These are phyloP conservation scores for Graphiopsis chlorocephala DNA, from an alignment of 2,329 filamentous ascomycete genomes.

Conservation along the genomic window DNA sequence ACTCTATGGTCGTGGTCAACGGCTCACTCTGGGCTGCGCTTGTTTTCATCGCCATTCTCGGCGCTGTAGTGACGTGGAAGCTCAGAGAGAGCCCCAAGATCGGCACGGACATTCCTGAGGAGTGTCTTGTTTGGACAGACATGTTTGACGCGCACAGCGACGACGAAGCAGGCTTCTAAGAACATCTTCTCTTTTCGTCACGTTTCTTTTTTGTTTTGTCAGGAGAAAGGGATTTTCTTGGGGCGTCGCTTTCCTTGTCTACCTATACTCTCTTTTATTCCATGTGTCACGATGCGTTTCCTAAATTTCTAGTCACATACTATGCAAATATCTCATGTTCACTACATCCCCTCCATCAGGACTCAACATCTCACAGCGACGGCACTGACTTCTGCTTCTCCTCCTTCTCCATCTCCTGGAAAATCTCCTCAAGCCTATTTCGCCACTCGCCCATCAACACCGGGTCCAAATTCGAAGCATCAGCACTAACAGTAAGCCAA, in stretches of 20 bases:
- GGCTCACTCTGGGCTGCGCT: constrained; percentile 46
- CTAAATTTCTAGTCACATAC: neutral
- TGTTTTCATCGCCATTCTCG: constrained; percentile 39
- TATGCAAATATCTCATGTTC: neutral
- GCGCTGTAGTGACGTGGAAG: constrained; percentile 45
- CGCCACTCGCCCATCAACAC: constrained; percentile 29
- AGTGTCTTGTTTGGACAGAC: constrained; percentile 46
- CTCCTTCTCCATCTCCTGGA: constrained; percentile 23
- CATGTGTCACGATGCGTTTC: neutral
- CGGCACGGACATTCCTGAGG: constrained; percentile 42
- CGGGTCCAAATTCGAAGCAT: constrained; percentile 35
- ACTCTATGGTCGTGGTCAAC: constrained; percentile 44
- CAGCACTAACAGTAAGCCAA: constrained; percentile 41
- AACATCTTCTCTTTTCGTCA: neutral
- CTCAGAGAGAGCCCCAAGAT: constrained; percentile 46
- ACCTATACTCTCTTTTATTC: neutral
- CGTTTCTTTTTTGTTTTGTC: neutral
- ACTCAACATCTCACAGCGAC: neutral
- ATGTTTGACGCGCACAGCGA: constrained; percentile 44
- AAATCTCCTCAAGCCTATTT: constrained; percentile 22
- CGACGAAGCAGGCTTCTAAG: constrained; percentile 24
- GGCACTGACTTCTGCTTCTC: neutral
- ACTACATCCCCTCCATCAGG: neutral
- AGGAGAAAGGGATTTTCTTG: neutral
- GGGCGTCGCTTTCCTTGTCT: neutral